Percentiles rank a stretch among this genome's conserved stretches.
Evolutionary conservation across 2,329 filamentous ascomycete genomes (phyloP).

Genomic region (Neurospora sp.): DNA sequence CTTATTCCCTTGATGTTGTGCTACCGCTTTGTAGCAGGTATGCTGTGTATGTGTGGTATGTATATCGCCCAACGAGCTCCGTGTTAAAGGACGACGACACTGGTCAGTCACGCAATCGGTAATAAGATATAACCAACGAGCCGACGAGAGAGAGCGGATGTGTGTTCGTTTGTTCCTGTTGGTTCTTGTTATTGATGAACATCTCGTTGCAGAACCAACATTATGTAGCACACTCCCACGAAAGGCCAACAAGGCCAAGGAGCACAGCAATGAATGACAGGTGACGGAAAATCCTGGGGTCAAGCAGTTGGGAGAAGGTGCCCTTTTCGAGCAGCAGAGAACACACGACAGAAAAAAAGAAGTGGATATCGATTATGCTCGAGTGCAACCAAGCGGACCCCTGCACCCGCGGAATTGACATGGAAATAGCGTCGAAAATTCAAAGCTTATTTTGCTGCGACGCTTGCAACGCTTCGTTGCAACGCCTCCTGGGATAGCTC

Average conservation of each 20-base stretch:
- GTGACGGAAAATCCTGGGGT: background rate
- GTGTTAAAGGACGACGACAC: too few relatives aligned
- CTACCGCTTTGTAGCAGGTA: background rate
- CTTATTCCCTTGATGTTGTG: background rate
- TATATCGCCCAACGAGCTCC: background rate
- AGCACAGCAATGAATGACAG: background rate
- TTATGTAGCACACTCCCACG: background rate
- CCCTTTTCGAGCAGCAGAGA: background rate
- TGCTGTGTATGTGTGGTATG: background rate
- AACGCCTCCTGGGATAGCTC: constrained; percentile 4
- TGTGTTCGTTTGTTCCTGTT: background rate
- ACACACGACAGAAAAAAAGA: background rate
- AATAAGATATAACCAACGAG: background rate
- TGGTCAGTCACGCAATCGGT: background rate
- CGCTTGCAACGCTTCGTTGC: background rate
- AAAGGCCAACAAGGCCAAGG: background rate
- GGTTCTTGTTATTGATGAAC: background rate
- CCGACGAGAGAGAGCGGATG: background rate
- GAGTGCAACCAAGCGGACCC: constrained; percentile 1
- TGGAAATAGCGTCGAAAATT: constrained; percentile 18
- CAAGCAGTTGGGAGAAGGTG: too few relatives aligned
- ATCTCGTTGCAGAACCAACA: background rate
- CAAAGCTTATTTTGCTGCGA: constrained; percentile 20
- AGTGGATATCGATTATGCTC: background rate
- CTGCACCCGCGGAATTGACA: constrained; percentile 14